Evolutionary conservation across 2,329 filamentous ascomycete genomes (phyloP), one percentile per base, ranked within the genome.

Genomic region (Pestalotiopsis sp.): DNA sequence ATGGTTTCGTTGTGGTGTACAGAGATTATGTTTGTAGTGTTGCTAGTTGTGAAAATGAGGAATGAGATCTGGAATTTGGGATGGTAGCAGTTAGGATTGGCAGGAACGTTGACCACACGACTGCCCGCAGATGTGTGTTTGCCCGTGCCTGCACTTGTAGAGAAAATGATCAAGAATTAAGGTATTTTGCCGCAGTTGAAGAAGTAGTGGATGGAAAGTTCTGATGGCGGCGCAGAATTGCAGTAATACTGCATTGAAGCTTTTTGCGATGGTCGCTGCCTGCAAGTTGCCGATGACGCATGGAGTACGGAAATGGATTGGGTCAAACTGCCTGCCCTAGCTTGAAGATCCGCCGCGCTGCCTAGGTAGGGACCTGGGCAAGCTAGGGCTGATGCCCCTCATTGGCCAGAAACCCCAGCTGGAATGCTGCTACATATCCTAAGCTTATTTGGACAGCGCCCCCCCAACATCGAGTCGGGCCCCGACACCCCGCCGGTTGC

Each of bases 211-310:
- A 31, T 31, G 27, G 27, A 31, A 31, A 31, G 27, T 31, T 2
- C 27, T 31, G 27, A 31, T 31, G 6, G 27, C 27, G 6, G 27
- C 27, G 27, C 27, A 31, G 27, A 31, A 31, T 9, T 31, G 27
- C 45, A 52, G 17, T 9, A 5, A n/a, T n/a, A n/a, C 45, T 52
- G 3, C 17, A n/a, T 4, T 52, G 45, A 52, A 52, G 45, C 27
- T 39, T n/a, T 62, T 62, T 62, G 60, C 38, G 45, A 39, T 38
- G 27, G 36, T 23, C 36, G 60, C 60, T 62, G 60, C 36, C 60
- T 62, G n/a, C 60, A 39, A 41, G 27, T 27, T 5, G 12, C 17
- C 13, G 27, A 62, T 62, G 60, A 62, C 60, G 60, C 60, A 62
- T 38, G 60, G 60, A 62, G 36, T 62, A 38, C n/a, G 12, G n/a